Percentiles rank a stretch among this genome's conserved stretches.
Conservation (phyloP, 2,329 filamentous ascomycete genomes). For the Aspergillus chevalieri region DNA sequence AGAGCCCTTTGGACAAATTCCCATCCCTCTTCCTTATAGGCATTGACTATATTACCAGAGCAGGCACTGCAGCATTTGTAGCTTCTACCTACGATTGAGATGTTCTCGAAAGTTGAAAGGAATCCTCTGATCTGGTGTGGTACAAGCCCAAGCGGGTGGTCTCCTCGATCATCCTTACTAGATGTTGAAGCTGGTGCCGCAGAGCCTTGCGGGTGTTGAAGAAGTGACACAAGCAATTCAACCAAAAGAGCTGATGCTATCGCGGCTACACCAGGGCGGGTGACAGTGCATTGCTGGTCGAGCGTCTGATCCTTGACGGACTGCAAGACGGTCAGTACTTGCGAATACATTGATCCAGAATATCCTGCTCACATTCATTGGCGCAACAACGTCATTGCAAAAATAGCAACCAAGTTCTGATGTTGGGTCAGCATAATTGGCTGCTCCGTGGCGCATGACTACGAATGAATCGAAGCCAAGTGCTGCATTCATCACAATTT, state of each 20-base stretch:
- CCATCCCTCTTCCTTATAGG: constrained; percentile 53
- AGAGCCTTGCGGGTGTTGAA: constrained; percentile 68
- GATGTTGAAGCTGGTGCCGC: constrained; percentile 34
- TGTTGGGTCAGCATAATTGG: constrained; percentile 50
- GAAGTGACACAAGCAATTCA: constrained; percentile 76
- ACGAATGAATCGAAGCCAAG: constrained; percentile 95
- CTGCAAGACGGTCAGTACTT: constrained; percentile 41
- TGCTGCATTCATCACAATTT: constrained; percentile 95
- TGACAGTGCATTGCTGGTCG: constrained; percentile 97
- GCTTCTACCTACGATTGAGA: constrained; percentile 51
- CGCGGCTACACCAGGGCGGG: constrained; percentile 81
- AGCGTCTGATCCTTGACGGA: constrained; percentile 91
- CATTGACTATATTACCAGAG: constrained; percentile 48
- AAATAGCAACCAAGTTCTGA: constrained; percentile 89
- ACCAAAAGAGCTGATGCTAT: constrained; percentile 89
- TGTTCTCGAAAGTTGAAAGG: constrained; percentile 54
- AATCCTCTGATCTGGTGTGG: constrained; percentile 61
- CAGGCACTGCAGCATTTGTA: constrained; percentile 61
- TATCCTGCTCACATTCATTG: constrained; percentile 67
- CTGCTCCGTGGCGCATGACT: constrained; percentile 88
- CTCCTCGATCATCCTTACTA: constrained; percentile 26
- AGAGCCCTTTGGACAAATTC: constrained; percentile 55
- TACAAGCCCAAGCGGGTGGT: constrained; percentile 47
- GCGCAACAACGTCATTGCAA: constrained; percentile 95
- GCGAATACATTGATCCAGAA: constrained; percentile 4